These are phyloP conservation scores for Gracilaria domingensis DNA, from an alignment of 23 red algal species.

Conservation along the genomic window DNA sequence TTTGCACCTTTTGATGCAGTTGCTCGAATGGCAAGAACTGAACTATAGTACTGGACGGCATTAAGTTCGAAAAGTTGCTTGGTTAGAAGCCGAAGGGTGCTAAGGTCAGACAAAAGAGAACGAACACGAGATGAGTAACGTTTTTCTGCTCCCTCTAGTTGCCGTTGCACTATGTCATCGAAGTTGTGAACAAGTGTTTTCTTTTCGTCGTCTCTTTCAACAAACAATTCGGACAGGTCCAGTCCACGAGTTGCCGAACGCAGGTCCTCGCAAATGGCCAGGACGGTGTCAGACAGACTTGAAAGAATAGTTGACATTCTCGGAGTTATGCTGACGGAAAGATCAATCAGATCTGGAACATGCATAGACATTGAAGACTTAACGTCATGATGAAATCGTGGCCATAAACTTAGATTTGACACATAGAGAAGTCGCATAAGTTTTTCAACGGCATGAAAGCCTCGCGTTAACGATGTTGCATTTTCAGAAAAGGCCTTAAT, in stretches of 20 bases:
- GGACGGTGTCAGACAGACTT: conserved; percentile 45
- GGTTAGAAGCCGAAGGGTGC: conserved; percentile 31
- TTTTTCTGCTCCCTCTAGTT: conserved; percentile 53
- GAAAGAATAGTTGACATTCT: conserved; percentile 43
- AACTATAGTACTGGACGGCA: conserved; percentile 52
- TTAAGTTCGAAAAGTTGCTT: conserved; percentile 50
- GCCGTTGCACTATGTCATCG: conserved; percentile 56
- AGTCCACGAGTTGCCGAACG: conserved; percentile 33
- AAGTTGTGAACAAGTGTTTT: conserved; percentile 52
- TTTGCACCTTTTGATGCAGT: conserved; percentile 34
- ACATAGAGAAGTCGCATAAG: conserved; percentile 84
- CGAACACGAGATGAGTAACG: conserved; percentile 30
- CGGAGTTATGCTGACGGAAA: conserved; percentile 61
- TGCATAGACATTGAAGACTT: conserved; percentile 45
- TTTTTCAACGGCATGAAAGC: conserved; percentile 90
- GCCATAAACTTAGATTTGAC: conserved; percentile 80
- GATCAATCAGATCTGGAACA: conserved; percentile 80
- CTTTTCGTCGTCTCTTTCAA: background rate
- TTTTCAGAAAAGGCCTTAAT: conserved; percentile 90
- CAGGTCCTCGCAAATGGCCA: conserved; percentile 49
- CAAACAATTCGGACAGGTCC: conserved; percentile 62
- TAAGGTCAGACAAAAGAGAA: conserved; percentile 51
- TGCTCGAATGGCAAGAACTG: conserved; percentile 48
- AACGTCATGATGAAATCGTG: conserved; percentile 87
- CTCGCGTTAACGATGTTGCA: conserved; percentile 57